These are phyloP conservation scores for Botrytis medusae DNA, from an alignment of 2,329 filamentous ascomycete genomes.

Conservation along the genomic window DNA sequence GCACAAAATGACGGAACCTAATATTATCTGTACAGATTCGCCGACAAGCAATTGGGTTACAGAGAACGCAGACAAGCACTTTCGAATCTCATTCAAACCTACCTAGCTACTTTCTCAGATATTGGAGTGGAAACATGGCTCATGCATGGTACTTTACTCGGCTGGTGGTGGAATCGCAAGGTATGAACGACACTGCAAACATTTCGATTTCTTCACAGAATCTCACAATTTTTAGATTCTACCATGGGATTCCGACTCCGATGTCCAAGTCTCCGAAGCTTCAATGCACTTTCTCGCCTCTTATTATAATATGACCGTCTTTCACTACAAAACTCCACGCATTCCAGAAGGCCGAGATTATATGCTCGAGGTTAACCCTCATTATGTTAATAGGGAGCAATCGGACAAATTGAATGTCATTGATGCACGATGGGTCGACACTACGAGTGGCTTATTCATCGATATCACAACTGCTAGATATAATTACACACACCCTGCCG, in stretches of 20 bases:
- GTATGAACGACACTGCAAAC: conserved; percentile 24
- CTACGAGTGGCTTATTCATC: conserved; percentile 72
- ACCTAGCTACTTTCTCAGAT: conserved; percentile 64
- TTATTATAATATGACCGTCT: conserved; percentile 47
- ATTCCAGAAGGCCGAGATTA: conserved; percentile 52
- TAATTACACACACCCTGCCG: conserved; percentile 43
- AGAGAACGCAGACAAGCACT: conserved; percentile 52
- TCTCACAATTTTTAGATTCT: conserved; percentile 49
- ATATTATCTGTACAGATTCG: conserved; percentile 38
- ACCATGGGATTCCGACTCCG: conserved; percentile 81
- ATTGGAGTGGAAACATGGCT: conserved; percentile 55
- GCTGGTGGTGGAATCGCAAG: conserved; percentile 80
- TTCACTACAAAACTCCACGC: conserved; percentile 38
- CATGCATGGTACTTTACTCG: conserved; percentile 78
- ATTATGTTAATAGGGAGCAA: conserved; percentile 60
- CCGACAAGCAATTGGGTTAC: conserved; percentile 44
- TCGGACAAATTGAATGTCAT: conserved; percentile 75
- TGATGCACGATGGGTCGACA: conserved; percentile 82
- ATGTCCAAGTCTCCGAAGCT: conserved; percentile 53
- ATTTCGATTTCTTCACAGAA: no score
- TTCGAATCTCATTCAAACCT: conserved; percentile 71
- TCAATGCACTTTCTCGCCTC: conserved; percentile 54
- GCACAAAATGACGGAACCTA: not conserved
- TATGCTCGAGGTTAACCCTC: conserved; percentile 75
- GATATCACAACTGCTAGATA: conserved; percentile 74